These are phyloP conservation scores for Pestalotiopsis fici DNA, from an alignment of 2,329 filamentous ascomycete genomes.

Conservation along the genomic window DNA sequence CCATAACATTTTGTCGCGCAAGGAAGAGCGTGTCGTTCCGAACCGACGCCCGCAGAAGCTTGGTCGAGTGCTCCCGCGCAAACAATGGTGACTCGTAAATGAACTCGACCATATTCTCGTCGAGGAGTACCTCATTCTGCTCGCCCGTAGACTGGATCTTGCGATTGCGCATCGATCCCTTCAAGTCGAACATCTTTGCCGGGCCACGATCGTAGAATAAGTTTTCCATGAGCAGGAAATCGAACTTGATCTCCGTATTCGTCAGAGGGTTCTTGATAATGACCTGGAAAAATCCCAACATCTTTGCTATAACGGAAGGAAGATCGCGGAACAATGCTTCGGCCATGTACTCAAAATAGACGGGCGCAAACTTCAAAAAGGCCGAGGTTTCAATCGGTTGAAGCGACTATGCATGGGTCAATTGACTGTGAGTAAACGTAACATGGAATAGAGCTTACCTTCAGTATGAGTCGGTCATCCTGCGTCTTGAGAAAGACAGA, in stretches of 20 bases:
- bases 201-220: conserved; percentile 93
- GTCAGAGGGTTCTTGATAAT: conserved; percentile 94
- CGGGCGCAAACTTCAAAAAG: conserved; percentile 92
- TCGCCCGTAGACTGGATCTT: conserved; percentile 96
- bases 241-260: conserved; percentile 91
- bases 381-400: conserved; percentile 90
- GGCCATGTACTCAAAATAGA: conserved; percentile 97
- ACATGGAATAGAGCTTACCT: conserved; percentile 41
- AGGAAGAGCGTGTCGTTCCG: conserved; percentile 98
- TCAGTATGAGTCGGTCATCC: conserved; percentile 91
- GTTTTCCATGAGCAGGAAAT: conserved; percentile 95
- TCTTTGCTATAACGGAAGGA: conserved; percentile 96
- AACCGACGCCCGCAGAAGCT: conserved; percentile 84
- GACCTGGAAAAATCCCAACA: conserved; percentile 97
- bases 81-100: conserved; percentile 98
- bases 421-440: conserved; percentile 56
- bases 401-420: conserved; percentile 60
- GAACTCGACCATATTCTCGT: conserved; percentile 99
- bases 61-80: conserved; percentile 93
- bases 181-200: conserved; percentile 90
- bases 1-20: conserved; percentile 96
- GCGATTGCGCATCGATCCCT: conserved; percentile 97
- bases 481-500: conserved; percentile 96
- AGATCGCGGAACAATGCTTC: conserved; percentile 94
- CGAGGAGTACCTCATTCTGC: conserved; percentile 91